Evolutionary conservation across 108 stramenopile genomes (phyloP).

Genomic region (Conticribra guillardii): DNA sequence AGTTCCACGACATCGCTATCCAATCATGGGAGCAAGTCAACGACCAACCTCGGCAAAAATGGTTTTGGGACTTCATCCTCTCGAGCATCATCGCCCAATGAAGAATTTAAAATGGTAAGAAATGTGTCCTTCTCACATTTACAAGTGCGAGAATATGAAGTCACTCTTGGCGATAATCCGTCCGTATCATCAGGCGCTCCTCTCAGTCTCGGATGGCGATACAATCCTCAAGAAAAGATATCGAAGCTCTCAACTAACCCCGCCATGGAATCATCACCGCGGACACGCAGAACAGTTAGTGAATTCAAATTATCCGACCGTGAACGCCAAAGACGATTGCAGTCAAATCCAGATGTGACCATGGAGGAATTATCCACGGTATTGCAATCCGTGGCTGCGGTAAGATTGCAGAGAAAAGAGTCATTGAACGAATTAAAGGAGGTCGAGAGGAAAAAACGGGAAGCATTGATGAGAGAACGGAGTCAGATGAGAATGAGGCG

Average conservation of each 20-base stretch:
- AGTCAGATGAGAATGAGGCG: too few relatives aligned
- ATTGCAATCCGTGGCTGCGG: not conserved
- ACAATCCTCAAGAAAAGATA: constrained; percentile 23
- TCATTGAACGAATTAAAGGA: constrained; percentile 15
- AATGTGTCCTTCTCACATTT: constrained; percentile 39
- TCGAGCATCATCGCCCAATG: not conserved
- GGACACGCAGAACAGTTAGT: not conserved
- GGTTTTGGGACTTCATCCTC: not conserved
- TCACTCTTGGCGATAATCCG: constrained; percentile 62
- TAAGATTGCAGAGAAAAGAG: constrained; percentile 14
- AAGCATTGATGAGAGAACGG: constrained; percentile 4
- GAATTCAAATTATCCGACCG: constrained; percentile 6
- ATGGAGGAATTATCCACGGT: constrained; percentile 5
- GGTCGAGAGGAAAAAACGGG: not conserved
- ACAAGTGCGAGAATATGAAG: constrained; percentile 49
- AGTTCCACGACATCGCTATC: constrained; percentile 10
- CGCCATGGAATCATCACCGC: not conserved
- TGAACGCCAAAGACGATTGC: constrained; percentile 4
- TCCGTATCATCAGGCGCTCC: constrained; percentile 49
- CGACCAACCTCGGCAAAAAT: constrained; percentile 3
- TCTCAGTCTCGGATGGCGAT: constrained; percentile 54
- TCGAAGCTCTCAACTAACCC: not conserved
- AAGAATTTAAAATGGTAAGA: constrained; percentile 10
- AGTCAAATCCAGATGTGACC: constrained; percentile 10
- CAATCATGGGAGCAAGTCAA: too few relatives aligned